Percentiles rank a stretch among this genome's conserved stretches.
Conservation (phyloP, 257 asterid genomes). For the Agastache rugosa region DNA sequence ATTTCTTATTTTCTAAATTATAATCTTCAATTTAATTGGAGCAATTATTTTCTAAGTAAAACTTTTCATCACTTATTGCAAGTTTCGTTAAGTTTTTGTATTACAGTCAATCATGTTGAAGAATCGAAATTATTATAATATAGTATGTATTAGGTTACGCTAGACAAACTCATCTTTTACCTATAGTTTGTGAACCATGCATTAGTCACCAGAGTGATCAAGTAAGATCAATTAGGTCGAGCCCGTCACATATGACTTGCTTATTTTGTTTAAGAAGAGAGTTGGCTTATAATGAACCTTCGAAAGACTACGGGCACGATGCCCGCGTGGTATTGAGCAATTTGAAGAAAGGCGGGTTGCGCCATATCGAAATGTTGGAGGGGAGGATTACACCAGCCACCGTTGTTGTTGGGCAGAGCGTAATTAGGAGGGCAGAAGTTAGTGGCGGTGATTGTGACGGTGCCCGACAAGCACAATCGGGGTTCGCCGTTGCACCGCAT, state of each 20-base stretch:
- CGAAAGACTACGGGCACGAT: slow-evolving; percentile 52
- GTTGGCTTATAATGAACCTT: slow-evolving; percentile 39
- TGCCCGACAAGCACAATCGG: slow-evolving; percentile 48
- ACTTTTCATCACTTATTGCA: too few species aligned
- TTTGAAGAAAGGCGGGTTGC: slow-evolving; percentile 55
- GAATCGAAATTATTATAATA: too few species aligned
- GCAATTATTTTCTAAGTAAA: neutral
- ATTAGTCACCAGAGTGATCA: too few species aligned
- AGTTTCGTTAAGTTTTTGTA: too few species aligned
- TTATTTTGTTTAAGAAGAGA: too few species aligned
- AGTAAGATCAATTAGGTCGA: too few species aligned
- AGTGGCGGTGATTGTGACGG: slow-evolving; percentile 55
- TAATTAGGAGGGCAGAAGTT: slow-evolving; percentile 63
- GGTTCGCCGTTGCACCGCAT: slow-evolving; percentile 49
- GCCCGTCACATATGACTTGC: too few species aligned
- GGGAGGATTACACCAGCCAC: slow-evolving; percentile 72
- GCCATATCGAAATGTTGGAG: slow-evolving; percentile 63
- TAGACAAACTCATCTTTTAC: too few species aligned
- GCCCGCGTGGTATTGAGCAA: slow-evolving; percentile 60
- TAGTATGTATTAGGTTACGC: too few species aligned
- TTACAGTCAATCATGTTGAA: too few species aligned
- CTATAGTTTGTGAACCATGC: too few species aligned
- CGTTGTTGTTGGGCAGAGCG: slow-evolving; percentile 50
- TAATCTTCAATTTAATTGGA: neutral
- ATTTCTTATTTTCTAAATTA: neutral